Conservation (phyloP, 2,329 filamentous ascomycete species). For the Huntiella abstrusa region DNA sequence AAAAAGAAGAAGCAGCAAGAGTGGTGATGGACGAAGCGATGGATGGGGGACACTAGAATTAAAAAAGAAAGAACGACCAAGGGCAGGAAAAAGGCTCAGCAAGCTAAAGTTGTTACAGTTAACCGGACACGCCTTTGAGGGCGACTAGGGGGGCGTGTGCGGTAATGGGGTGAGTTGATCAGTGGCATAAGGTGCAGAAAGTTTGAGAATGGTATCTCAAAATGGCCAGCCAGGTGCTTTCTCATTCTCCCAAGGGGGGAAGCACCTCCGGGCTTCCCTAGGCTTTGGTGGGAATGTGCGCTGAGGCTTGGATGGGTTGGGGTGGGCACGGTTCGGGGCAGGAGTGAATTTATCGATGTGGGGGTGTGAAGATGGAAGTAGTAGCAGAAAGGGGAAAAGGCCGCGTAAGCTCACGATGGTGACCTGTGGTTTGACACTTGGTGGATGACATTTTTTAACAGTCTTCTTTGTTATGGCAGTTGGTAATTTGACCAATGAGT, state of each 20-base stretch:
- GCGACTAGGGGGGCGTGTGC: too few relatives aligned
- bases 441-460: neutral
- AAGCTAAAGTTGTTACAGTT: neutral
- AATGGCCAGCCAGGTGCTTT: neutral
- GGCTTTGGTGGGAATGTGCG: neutral
- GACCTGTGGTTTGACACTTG: neutral
- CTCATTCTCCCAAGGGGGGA: neutral
- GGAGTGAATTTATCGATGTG: too few relatives aligned
- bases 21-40: neutral
- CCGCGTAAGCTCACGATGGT: slow-evolving; percentile 8
- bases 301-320: neutral
- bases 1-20: neutral
- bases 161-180: neutral
- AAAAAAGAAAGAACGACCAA: slow-evolving; percentile 1
- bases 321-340: too few relatives aligned
- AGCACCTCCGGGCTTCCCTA: neutral
- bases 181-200: neutral
- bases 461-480: neutral
- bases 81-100: slow-evolving; percentile 1
- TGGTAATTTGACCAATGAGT: too few relatives aligned
- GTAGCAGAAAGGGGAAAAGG: slow-evolving; percentile 7
- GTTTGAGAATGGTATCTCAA: slow-evolving; percentile 2
- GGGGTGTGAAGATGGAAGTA: too few relatives aligned
- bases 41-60: slow-evolving; percentile 1
- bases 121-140: neutral